Evolutionary conservation across 2,329 filamentous ascomycete genomes (phyloP).

Genomic region (Parastagonospora avenae): DNA sequence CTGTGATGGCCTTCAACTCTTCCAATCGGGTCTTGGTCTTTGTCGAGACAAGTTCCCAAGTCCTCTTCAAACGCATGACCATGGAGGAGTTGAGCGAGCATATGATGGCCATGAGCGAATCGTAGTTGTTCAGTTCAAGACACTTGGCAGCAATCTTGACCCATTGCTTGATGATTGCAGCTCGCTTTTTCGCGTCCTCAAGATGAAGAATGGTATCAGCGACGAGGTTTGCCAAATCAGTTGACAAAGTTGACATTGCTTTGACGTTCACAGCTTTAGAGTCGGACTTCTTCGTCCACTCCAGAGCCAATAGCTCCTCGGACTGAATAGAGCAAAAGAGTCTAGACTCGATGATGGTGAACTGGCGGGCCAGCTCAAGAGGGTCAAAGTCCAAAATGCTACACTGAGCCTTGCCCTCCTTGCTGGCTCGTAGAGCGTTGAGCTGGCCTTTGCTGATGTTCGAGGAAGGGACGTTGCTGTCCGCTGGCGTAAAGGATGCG

Average conservation of each 20-base stretch:
- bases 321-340: slow-evolving; percentile 92
- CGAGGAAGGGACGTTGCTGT: slow-evolving; percentile 72
- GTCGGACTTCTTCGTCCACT: slow-evolving; percentile 90
- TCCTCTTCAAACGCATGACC: slow-evolving; percentile 83
- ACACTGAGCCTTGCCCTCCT: slow-evolving; percentile 70
- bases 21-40: slow-evolving; percentile 84
- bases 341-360: slow-evolving; percentile 88
- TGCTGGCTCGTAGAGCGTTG: slow-evolving; percentile 73
- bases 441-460: slow-evolving; percentile 77
- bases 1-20: slow-evolving; percentile 80
- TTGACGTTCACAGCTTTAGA: slow-evolving; percentile 85
- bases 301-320: slow-evolving; percentile 86
- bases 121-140: slow-evolving; percentile 91
- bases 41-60: slow-evolving; percentile 85
- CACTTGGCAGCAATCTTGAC: slow-evolving; percentile 91
- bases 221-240: slow-evolving; percentile 89
- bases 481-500: slow-evolving; percentile 67
- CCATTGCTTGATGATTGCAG: slow-evolving; percentile 93
- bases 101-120: slow-evolving; percentile 95
- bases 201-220: slow-evolving; percentile 88
- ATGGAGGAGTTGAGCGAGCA: slow-evolving; percentile 92
- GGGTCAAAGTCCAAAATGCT: slow-evolving; percentile 90
- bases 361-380: slow-evolving; percentile 85
- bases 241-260: slow-evolving; percentile 90
- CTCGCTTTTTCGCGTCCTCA: slow-evolving; percentile 91